These are phyloP conservation scores for Lichtheimia ornata DNA, from an alignment of 371 early-diverging fungal genomes.

Conservation along the genomic window DNA sequence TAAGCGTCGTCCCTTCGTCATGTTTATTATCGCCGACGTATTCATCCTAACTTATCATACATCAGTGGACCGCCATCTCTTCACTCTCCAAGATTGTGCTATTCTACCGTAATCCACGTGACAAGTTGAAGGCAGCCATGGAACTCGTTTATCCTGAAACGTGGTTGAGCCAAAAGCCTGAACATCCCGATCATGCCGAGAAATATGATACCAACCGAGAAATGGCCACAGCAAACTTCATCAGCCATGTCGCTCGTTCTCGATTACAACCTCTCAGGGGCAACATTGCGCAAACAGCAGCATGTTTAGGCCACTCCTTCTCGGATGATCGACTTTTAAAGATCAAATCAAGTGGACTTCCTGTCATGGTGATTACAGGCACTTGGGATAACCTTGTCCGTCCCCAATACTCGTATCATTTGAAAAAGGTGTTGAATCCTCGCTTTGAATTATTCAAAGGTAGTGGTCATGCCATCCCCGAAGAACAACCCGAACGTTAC, in stretches of 20 bases:
- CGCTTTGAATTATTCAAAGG: constrained; percentile 40
- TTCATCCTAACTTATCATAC: constrained; percentile 2
- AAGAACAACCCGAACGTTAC: constrained; percentile 37
- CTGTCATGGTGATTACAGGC: constrained; percentile 44
- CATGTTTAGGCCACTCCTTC: constrained; percentile 38
- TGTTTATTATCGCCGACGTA: neutral
- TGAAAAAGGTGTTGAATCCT: constrained; percentile 30
- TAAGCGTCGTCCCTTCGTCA: constrained; percentile 20
- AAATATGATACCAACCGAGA: constrained; percentile 34
- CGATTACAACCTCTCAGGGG: constrained; percentile 37
- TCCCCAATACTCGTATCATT: constrained; percentile 33
- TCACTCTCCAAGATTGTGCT: constrained; percentile 33
- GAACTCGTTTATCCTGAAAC: constrained; percentile 36
- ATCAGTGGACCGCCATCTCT: constrained; percentile 36
- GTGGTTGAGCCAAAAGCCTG: constrained; percentile 33
- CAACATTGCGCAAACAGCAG: constrained; percentile 36
- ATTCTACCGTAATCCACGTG: constrained; percentile 29
- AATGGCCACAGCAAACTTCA: constrained; percentile 26
- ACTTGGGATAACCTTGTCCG: constrained; percentile 37
- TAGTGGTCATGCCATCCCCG: constrained; percentile 47
- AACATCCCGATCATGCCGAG: constrained; percentile 8
- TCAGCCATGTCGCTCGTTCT: constrained; percentile 18
- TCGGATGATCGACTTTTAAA: constrained; percentile 33
- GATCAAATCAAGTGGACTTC: constrained; percentile 29
- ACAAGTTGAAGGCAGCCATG: constrained; percentile 36